Base-by-base conservation (phyloP, 78 protist species). In the Emiliania huxleyi region DNA sequence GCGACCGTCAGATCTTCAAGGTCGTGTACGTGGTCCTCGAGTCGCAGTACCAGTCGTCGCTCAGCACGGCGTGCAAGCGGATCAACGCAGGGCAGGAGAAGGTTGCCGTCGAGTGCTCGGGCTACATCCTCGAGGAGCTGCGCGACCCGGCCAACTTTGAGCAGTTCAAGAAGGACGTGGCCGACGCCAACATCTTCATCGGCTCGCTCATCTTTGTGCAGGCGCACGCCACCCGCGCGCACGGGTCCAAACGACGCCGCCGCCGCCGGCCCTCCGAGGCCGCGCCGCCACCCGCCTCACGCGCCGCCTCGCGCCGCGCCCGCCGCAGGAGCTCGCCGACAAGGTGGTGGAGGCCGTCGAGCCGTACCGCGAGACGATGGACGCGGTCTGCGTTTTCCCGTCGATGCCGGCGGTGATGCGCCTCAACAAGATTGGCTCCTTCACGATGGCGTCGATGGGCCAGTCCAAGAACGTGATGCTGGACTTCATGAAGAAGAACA, bases 171-270 rank as follows among this genome's bases (percentile, higher is more conserved):
- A 21, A n/a, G 26, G 92, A 93, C 46, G 89, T 93, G 12, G 90
- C 49, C 25, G 79, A 73, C 25, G 94, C 94, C 33, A 87, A 93
- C 88, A 73, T 93, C 46, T 93, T 93, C 92, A 93, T 93, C 38
- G 94, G 94, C 79, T 93, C 94, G 42, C 92, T 93, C 92, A 93
- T 93, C 73, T 93, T 93, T 88, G 92, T 93, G 40, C 92, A 92
- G 55, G 55, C 55, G 11, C 55, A 48, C 23, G 23, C 55, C 23
- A 48, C 23, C 55, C 55, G 23, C 55, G 55, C 11, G 4, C 55
- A n/a, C n/a, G n/a, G n/a, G n/a, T n/a, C n/a, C n/a, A n/a, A n/a
- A n/a, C n/a, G n/a, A n/a, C n/a, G n/a, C n/a, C n/a, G n/a, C n/a
- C n/a, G n/a, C n/a, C n/a, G n/a, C n/a, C n/a, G n/a, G n/a, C n/a